Conservation (phyloP, 768 basidiomycete species). For the Pholiota conissans region DNA sequence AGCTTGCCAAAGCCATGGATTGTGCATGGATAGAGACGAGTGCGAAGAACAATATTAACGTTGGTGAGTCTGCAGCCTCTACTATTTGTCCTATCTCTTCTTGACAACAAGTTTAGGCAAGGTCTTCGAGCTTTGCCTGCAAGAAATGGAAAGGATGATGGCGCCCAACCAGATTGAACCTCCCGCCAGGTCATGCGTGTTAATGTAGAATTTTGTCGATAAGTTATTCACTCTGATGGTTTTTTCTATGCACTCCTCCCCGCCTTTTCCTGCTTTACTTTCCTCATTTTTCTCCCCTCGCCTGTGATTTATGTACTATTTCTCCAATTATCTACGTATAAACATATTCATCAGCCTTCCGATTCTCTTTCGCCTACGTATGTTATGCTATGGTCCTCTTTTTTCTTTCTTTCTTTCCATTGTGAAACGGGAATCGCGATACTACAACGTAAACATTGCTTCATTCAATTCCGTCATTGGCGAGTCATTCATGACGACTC, state of each 20-base stretch:
- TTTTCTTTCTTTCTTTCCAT: neutral
- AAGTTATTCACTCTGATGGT: conserved; percentile 6
- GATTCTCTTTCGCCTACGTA: neutral
- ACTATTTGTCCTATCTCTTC: neutral
- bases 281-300: neutral
- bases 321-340: neutral
- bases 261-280: neutral
- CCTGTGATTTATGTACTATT: neutral
- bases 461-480: neutral
- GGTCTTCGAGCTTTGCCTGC: conserved; percentile 83
- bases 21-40: conserved; percentile 89
- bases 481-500: neutral
- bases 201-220: conserved; percentile 34
- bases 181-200: conserved; percentile 33
- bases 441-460: neutral
- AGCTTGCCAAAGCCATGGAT: conserved; percentile 67
- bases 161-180: conserved; percentile 49
- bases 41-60: conserved; percentile 83
- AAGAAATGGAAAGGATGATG: conserved; percentile 78
- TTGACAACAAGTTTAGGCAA: conserved; percentile 53
- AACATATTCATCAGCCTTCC: neutral
- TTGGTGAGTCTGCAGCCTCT: conserved; percentile 58
- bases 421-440: too few species aligned
- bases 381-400: neutral
- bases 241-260: neutral